A percentile compares a stretch with the other conserved stretches of the same genome.
Conservation (phyloP, 768 basidiomycete species). For the Termitomyces sp. region DNA sequence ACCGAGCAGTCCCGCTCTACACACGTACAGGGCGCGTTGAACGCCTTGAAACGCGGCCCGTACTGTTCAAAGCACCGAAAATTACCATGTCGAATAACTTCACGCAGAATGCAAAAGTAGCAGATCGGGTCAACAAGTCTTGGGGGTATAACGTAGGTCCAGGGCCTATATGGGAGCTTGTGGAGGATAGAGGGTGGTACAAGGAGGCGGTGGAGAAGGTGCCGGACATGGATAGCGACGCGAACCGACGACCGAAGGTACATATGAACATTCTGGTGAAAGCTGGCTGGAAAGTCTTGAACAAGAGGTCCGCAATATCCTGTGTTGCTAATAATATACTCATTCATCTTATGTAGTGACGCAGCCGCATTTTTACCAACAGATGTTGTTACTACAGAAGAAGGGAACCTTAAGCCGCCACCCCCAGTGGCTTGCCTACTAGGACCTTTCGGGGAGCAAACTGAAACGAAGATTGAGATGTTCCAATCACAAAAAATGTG, state of each 20-base stretch:
- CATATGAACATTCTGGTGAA: slow-evolving; percentile 43
- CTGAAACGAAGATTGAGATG: slow-evolving; percentile 44
- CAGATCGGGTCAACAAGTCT: slow-evolving; percentile 61
- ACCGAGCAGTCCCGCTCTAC: slow-evolving; percentile 64
- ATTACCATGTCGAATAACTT: slow-evolving; percentile 55
- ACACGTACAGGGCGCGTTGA: slow-evolving; percentile 53
- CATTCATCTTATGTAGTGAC: slow-evolving; percentile 37
- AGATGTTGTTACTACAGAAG: slow-evolving; percentile 46
- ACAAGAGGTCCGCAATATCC: slow-evolving; percentile 41
- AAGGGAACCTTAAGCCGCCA: slow-evolving; percentile 49
- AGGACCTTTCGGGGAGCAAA: slow-evolving; percentile 61
- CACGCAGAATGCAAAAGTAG: slow-evolving; percentile 45
- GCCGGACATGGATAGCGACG: slow-evolving; percentile 42
- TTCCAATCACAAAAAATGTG: slow-evolving; percentile 60
- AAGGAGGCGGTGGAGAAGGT: slow-evolving; percentile 52
- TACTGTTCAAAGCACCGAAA: slow-evolving; percentile 44
- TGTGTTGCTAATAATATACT: background rate
- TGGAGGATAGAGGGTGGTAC: slow-evolving; percentile 77
- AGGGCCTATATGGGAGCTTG: slow-evolving; percentile 77
- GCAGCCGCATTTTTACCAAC: slow-evolving; percentile 61
- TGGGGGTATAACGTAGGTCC: slow-evolving; percentile 75
- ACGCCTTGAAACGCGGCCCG: slow-evolving; percentile 51
- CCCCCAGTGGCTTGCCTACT: slow-evolving; percentile 61
- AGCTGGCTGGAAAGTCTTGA: slow-evolving; percentile 45
- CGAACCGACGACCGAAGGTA: slow-evolving; percentile 57